These are phyloP conservation scores for Hymenoscyphus fraxineus DNA, from an alignment of 2,329 filamentous ascomycete species.

Conservation along the genomic window DNA sequence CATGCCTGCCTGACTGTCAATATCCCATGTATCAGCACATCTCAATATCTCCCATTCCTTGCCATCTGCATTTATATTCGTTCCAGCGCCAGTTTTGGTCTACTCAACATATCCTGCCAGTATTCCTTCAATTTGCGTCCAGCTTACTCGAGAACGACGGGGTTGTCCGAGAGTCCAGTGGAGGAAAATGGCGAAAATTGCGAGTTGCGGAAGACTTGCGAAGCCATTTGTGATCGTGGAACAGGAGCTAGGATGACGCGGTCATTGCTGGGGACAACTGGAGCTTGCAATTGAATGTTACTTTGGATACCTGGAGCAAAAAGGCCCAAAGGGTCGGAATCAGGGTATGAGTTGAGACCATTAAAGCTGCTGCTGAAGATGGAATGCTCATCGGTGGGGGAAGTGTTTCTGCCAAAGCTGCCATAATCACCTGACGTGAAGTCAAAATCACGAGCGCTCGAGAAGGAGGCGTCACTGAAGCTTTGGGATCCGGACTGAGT, in stretches of 20 bases:
- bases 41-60: not conserved
- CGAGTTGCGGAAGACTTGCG: not conserved
- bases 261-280: not conserved
- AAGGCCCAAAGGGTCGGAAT: not conserved
- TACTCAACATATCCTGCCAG: not conserved
- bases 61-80: not conserved
- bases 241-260: not conserved
- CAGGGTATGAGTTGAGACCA: not conserved
- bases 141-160: not conserved
- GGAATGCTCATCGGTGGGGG: not conserved
- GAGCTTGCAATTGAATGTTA: not conserved
- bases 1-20: not conserved
- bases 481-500: slow-evolving; percentile 12
- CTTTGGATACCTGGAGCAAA: not conserved
- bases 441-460: not conserved
- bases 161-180: not conserved
- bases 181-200: not conserved
- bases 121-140: not conserved
- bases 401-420: not conserved
- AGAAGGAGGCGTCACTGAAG: slow-evolving; percentile 1
- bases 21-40: not conserved
- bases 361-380: not conserved
- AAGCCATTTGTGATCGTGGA: not conserved
- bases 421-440: not conserved
- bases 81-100: not conserved